Conservation (phyloP, 1,284 basidiomycete genomes). For the Ceratorhiza oryzae-sativae region DNA sequence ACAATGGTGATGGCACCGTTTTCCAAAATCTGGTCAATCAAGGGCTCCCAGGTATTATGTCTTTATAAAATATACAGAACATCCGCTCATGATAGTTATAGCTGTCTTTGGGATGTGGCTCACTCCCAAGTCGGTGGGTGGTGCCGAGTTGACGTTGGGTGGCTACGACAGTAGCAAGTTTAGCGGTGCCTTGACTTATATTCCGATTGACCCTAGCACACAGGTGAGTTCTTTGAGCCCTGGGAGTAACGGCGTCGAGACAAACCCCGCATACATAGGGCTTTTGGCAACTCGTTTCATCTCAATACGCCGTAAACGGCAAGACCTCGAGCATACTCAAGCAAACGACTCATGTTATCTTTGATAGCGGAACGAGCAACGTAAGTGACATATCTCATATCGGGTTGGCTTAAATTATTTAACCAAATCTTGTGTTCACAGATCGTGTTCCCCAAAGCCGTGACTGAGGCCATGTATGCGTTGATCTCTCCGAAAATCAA, state of each 20-base stretch:
- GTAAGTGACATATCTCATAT: slow-evolving; percentile 52
- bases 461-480: slow-evolving; percentile 61
- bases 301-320: slow-evolving; percentile 60
- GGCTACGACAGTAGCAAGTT: slow-evolving; percentile 63
- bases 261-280: slow-evolving; percentile 42
- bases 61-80: not conserved
- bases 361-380: slow-evolving; percentile 65
- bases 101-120: slow-evolving; percentile 62
- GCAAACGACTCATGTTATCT: slow-evolving; percentile 57
- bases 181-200: slow-evolving; percentile 57
- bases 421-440: not conserved
- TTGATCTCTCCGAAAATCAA: slow-evolving; percentile 64
- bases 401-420: not conserved
- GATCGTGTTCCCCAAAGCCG: slow-evolving; percentile 50
- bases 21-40: slow-evolving; percentile 58
- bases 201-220: slow-evolving; percentile 50
- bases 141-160: slow-evolving; percentile 62
- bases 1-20: slow-evolving; percentile 46
- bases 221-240: not conserved
- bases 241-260: not conserved
- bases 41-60: slow-evolving; percentile 57
- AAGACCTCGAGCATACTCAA: slow-evolving; percentile 57
- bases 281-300: slow-evolving; percentile 57
- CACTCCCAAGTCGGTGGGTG: slow-evolving; percentile 58
- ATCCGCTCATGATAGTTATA: slow-evolving; percentile 44